phyloP scores from a whole-genome alignment of 768 basidiomycete species.

The Mycena crocata region DNA sequence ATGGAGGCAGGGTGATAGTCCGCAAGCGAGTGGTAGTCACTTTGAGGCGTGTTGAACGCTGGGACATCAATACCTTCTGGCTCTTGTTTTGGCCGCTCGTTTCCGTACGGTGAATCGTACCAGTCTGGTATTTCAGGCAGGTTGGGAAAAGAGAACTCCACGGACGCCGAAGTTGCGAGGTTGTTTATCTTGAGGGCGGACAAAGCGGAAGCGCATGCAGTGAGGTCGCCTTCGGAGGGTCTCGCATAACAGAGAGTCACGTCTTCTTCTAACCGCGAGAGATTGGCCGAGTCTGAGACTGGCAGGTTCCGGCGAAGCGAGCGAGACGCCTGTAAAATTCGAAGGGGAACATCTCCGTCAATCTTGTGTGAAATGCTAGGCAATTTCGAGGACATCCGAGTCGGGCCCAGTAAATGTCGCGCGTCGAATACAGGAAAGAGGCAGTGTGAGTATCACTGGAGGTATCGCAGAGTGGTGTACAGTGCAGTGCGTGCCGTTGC shows the following conservation, averaged over 20 bases:
- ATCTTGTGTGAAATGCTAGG: neutral
- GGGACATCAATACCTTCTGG: conserved; percentile 3
- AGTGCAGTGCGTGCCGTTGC: too few species aligned
- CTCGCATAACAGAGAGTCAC: conserved; percentile 24
- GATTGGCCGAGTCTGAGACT: conserved; percentile 9
- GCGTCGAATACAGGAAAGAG: too few species aligned
- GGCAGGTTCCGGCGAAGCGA: conserved; percentile 7
- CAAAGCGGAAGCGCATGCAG: conserved; percentile 25
- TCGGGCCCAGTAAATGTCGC: too few species aligned
- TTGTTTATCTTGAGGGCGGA: conserved; percentile 18
- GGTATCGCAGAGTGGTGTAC: too few species aligned
- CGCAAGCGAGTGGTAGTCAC: conserved; percentile 29
- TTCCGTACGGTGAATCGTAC: too few species aligned
- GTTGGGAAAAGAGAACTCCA: conserved; percentile 9
- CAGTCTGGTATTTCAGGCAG: conserved; percentile 34
- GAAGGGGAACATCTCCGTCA: neutral
- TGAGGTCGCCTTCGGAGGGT: conserved; percentile 30
- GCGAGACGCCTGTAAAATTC: neutral
- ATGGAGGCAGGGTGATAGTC: conserved; percentile 19
- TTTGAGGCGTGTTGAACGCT: conserved; percentile 25
- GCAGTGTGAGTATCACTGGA: too few species aligned
- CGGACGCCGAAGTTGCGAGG: neutral
- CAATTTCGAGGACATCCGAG: neutral
- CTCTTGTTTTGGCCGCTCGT: conserved; percentile 1
- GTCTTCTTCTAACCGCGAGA: conserved; percentile 22